phyloP scores from a whole-genome alignment of 2,329 filamentous ascomycete species.

The Talaromyces sp. region DNA sequence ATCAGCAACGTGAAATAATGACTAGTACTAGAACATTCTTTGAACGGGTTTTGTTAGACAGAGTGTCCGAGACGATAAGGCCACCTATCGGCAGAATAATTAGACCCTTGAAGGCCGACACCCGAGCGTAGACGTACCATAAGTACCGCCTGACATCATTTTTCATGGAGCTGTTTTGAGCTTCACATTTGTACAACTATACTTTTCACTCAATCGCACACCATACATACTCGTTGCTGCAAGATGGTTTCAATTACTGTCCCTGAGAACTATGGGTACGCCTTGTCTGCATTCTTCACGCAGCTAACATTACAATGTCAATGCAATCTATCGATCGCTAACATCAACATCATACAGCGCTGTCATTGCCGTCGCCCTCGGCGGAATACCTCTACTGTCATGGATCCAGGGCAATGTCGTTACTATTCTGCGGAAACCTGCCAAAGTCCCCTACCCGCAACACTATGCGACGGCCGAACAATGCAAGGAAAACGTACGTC shows the following conservation, averaged over 20 bases:
- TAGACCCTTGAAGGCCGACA: background rate
- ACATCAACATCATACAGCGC: constrained; percentile 40
- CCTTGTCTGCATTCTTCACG: background rate
- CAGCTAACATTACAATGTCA: background rate
- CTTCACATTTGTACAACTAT: background rate
- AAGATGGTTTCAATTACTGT: constrained; percentile 43
- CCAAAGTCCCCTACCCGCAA: constrained; percentile 57
- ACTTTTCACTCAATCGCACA: background rate
- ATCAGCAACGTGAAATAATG: background rate
- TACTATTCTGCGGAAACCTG: constrained; percentile 46
- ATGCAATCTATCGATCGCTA: background rate
- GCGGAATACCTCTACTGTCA: constrained; percentile 52
- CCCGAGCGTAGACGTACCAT: background rate
- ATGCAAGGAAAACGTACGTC: constrained; percentile 46
- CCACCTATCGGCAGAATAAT: background rate
- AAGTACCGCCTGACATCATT: background rate
- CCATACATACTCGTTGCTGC: background rate
- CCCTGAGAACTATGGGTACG: constrained; percentile 50
- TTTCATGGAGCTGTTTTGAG: background rate
- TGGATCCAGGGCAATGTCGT: constrained; percentile 51
- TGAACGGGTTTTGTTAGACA: background rate
- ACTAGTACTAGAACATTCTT: background rate
- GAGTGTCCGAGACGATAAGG: background rate
- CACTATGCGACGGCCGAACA: constrained; percentile 56
- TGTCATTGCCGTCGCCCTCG: constrained; percentile 53